Base-by-base conservation (phyloP, 73 alveolate species). In the Paramecium octaurelia region DNA sequence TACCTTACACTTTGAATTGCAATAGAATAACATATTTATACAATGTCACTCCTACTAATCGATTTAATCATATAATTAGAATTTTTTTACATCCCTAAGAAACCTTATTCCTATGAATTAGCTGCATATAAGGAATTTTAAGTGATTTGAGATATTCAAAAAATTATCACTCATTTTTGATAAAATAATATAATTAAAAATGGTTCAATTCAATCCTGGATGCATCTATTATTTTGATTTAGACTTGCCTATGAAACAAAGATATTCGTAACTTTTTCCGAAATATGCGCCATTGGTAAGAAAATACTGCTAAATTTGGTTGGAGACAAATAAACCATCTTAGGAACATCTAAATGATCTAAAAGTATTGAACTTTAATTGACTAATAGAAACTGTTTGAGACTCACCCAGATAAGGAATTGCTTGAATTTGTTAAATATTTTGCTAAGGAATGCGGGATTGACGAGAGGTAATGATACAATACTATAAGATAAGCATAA, bases 381-480 rank as follows among this genome's bases (percentile, higher is more conserved):
- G 69, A 54, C 9, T n/a, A 16, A n/a, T 54, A n/a, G 69, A 18
- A 16, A 18, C 31, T 54, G 34, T 18, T 54, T 54, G 35, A 54
- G 14, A 54, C 48, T 75, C 88, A 75, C 38, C 88, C 88, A 2
- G 88, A 75, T 75, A 75, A 44, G 29, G 88, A 75, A 40, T 8
- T 75, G 48, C 38, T 75, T 31, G 69, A 75, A 75, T 36, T 31
- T 34, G 42, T 36, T 29, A 44, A 75, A 75, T 75, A 75, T 75
- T n/a, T 75, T 0, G 58, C 88, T 34, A 14, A 75, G 9, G 68
- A 31, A 34, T 75, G 64, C 35, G 36, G 10, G n/a, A 75, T 75
- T 14, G 36, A 36, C 6, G 42, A 31, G 20, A 75, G 4, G 88
- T 75, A 75, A 75, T 29, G 31, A 75, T 34, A 34, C n/a, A 40